phyloP scores from a whole-genome alignment of 1,284 basidiomycete species.

The Cutaneotrichosporon sp. region DNA sequence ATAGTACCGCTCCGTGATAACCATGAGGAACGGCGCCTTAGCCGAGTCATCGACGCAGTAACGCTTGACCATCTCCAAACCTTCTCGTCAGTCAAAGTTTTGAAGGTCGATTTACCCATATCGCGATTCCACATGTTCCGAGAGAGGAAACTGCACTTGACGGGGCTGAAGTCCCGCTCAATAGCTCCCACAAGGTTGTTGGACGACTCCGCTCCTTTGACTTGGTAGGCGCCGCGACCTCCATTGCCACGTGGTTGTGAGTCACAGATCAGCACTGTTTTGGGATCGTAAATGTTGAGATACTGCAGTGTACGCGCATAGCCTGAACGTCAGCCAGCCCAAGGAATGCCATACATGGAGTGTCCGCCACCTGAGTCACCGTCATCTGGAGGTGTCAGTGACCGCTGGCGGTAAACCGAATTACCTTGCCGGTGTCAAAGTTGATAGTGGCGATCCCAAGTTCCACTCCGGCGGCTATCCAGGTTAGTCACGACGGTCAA shows the following conservation, averaged over 20 bases:
- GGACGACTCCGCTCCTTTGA: conserved; percentile 2
- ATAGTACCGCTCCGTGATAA: conserved; percentile 78
- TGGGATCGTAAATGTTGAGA: conserved; percentile 68
- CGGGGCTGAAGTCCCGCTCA: conserved; percentile 67
- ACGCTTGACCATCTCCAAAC: conserved; percentile 68
- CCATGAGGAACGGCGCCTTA: conserved; percentile 66
- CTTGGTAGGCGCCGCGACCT: conserved; percentile 15
- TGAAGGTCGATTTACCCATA: conserved; percentile 47
- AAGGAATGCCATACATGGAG: conserved; percentile 51
- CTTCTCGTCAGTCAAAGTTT: conserved; percentile 46
- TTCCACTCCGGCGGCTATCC: conserved; percentile 55
- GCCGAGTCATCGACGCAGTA: conserved; percentile 71
- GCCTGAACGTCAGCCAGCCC: conserved; percentile 36
- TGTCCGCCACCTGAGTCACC: conserved; percentile 77
- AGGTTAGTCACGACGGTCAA: background rate
- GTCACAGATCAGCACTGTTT: conserved; percentile 67
- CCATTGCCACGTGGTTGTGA: no score
- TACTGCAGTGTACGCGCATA: conserved; percentile 85
- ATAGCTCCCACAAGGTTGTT: conserved; percentile 63
- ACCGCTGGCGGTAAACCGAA: no score
- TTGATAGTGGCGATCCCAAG: conserved; percentile 81
- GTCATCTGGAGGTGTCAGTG: background rate
- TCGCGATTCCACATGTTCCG: conserved; percentile 75
- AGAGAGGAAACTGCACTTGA: conserved; percentile 62
- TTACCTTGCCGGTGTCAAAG: conserved; percentile 67